phyloP scores from a whole-genome alignment of 2,329 filamentous ascomycete species.

The Laburnicola sp. region DNA sequence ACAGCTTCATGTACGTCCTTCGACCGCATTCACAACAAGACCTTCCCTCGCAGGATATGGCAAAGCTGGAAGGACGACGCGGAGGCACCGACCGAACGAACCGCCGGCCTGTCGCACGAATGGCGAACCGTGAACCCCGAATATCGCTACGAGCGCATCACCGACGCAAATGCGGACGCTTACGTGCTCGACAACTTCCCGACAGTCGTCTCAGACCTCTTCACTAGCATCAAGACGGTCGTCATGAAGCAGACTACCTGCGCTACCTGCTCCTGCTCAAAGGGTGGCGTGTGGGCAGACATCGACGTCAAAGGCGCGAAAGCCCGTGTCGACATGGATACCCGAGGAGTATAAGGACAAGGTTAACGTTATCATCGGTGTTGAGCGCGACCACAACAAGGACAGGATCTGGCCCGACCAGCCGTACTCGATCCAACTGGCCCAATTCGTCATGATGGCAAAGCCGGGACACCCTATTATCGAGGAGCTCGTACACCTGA shows the following conservation, averaged over 20 bases:
- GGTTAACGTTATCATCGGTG: slow-evolving; percentile 6
- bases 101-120: slow-evolving; percentile 5
- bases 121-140: slow-evolving; percentile 7
- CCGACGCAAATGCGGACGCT: slow-evolving; percentile 5
- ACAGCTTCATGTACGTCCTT: slow-evolving; percentile 3
- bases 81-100: not conserved
- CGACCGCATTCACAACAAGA: not conserved
- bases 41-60: slow-evolving; percentile 6
- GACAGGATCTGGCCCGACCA: slow-evolving; percentile 3
- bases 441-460: slow-evolving; percentile 6
- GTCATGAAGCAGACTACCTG: slow-evolving; percentile 8
- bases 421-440: slow-evolving; percentile 8
- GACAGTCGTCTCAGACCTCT: not conserved
- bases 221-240: not conserved
- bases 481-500: slow-evolving; percentile 4
- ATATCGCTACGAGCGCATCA: slow-evolving; percentile 9
- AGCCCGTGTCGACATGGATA: slow-evolving; percentile 3
- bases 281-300: slow-evolving; percentile 6
- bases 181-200: slow-evolving; percentile 8
- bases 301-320: slow-evolving; percentile 7
- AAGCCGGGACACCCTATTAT: slow-evolving; percentile 6
- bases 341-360: slow-evolving; percentile 5
- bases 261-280: slow-evolving; percentile 9
- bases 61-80: slow-evolving; percentile 11
- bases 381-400: slow-evolving; percentile 7